Evolutionary conservation across 1,284 basidiomycete species (phyloP).

Genomic region (Microbotryum lychnidis-dioicae): DNA sequence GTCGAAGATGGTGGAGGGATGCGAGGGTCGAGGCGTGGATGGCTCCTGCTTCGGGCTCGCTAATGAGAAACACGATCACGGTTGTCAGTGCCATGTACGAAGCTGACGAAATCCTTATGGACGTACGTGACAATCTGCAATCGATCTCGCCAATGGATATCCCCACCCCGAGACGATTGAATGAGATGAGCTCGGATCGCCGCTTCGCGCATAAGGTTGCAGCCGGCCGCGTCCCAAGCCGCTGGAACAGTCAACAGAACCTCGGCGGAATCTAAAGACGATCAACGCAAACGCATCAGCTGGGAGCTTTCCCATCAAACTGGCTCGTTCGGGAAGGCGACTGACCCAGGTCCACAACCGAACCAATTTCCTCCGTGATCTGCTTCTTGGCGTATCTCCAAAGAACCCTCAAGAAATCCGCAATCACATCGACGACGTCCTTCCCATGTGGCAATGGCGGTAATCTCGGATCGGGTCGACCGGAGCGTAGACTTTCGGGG

Average conservation of each 20-base stretch:
- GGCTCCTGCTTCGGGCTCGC: slow-evolving; percentile 73
- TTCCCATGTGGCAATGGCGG: slow-evolving; percentile 48
- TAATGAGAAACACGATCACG: slow-evolving; percentile 28
- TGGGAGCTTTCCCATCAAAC: slow-evolving; percentile 4
- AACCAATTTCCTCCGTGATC: slow-evolving; percentile 70
- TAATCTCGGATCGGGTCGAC: slow-evolving; percentile 22
- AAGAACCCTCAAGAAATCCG: slow-evolving; percentile 66
- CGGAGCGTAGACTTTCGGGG: slow-evolving; percentile 18
- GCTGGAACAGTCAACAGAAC: slow-evolving; percentile 74
- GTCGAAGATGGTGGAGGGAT: slow-evolving; percentile 61
- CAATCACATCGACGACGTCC: slow-evolving; percentile 60
- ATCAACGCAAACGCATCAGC: background rate
- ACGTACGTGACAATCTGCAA: slow-evolving; percentile 64
- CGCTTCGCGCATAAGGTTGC: slow-evolving; percentile 68
- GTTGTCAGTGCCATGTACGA: too few species aligned
- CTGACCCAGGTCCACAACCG: slow-evolving; percentile 67
- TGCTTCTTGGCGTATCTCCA: slow-evolving; percentile 76
- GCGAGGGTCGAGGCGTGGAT: slow-evolving; percentile 71
- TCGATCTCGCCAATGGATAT: slow-evolving; percentile 63
- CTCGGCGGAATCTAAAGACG: slow-evolving; percentile 56
- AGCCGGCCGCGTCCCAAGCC: slow-evolving; percentile 72
- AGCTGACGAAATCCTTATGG: too few species aligned
- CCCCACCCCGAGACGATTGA: slow-evolving; percentile 58
- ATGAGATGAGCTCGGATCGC: slow-evolving; percentile 69
- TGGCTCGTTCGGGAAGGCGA: slow-evolving; percentile 9